Percentiles rank a stretch among this genome's conserved stretches.
These are phyloP conservation scores for Citrus australasica DNA, from an alignment of 345 rosid species.

Conservation along the genomic window DNA sequence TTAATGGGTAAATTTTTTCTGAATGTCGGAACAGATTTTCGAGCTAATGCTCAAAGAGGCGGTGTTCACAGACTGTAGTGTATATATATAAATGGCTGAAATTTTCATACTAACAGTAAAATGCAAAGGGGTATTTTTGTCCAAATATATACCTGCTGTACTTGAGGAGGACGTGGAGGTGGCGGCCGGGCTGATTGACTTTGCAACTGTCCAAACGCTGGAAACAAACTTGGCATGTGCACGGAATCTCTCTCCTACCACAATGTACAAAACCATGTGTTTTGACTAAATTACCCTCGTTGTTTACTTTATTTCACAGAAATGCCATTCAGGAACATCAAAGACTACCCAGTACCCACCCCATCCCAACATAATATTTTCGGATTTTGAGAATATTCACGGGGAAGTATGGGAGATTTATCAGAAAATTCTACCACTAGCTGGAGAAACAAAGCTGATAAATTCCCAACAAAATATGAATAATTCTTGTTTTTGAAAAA, in stretches of 20 bases:
- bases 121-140: slow-evolving; percentile 2
- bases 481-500: neutral
- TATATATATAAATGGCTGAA: too few species aligned
- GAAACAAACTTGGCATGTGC: slow-evolving; percentile 57
- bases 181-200: slow-evolving; percentile 37
- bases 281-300: slow-evolving; percentile 18
- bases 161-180: slow-evolving; percentile 33
- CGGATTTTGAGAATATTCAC: neutral
- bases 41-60: too few species aligned
- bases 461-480: neutral
- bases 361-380: neutral
- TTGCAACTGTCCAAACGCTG: slow-evolving; percentile 61
- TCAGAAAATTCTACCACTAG: neutral
- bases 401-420: neutral
- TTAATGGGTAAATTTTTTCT: too few species aligned
- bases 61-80: too few species aligned
- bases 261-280: neutral
- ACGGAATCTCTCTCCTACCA: slow-evolving; percentile 61
- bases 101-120: too few species aligned
- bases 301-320: neutral
- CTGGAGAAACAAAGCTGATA: neutral
- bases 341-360: neutral
- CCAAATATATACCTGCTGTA: slow-evolving; percentile 40
- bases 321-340: neutral
- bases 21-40: too few species aligned